These are phyloP conservation scores for Microbotryum scabiosae DNA, from an alignment of 1,284 basidiomycete species.

Conservation along the genomic window DNA sequence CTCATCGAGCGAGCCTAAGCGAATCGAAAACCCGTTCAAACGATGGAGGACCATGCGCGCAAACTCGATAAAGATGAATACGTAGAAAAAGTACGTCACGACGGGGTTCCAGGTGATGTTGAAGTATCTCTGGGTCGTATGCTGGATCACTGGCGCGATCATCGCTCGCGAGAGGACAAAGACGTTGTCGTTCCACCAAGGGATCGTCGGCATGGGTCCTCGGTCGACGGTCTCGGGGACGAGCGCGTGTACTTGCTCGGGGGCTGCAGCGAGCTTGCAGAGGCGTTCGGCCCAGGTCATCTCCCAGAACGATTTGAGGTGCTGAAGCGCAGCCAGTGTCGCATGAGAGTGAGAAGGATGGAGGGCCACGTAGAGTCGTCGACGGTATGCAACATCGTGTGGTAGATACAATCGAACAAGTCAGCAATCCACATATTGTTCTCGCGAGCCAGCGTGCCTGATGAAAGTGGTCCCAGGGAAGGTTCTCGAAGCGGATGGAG, in stretches of 20 bases:
- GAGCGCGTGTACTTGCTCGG: conserved; percentile 14
- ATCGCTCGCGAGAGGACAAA: conserved; percentile 10
- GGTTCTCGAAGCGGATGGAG: too few relatives aligned
- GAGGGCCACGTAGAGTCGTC: background rate
- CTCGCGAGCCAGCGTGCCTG: too few relatives aligned
- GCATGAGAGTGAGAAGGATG: background rate
- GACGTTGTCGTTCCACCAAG: conserved; percentile 8
- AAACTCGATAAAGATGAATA: conserved; percentile 5
- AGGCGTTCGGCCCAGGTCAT: conserved; percentile 13
- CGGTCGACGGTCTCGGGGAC: conserved; percentile 16
- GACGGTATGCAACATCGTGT: background rate
- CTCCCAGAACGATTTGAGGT: conserved; percentile 10
- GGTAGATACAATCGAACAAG: too few relatives aligned
- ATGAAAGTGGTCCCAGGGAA: too few relatives aligned
- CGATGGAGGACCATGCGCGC: conserved; percentile 3
- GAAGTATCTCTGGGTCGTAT: background rate
- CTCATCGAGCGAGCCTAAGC: conserved; percentile 16
- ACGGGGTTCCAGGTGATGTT: conserved; percentile 15
- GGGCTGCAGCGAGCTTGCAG: conserved; percentile 17
- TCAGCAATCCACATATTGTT: too few relatives aligned
- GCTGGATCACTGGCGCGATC: conserved; percentile 7
- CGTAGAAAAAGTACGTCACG: conserved; percentile 15
- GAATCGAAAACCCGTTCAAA: background rate
- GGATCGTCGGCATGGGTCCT: conserved; percentile 7
- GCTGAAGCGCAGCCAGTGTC: background rate